Percentiles rank a stretch among this genome's conserved stretches.
Conservation (phyloP, 257 asterid genomes). For the Rehmannia glutinosa region DNA sequence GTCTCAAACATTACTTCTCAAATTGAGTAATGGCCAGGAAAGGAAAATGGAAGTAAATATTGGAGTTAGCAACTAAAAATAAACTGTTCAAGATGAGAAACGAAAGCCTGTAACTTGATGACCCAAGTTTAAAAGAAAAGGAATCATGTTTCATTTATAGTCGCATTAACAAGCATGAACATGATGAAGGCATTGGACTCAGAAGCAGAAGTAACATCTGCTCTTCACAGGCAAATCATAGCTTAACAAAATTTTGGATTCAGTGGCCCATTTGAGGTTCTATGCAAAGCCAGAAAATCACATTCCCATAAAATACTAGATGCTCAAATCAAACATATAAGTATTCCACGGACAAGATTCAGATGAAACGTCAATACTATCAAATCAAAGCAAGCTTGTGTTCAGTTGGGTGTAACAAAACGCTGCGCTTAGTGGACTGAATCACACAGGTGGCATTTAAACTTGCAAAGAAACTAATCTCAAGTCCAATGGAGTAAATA, state of each 20-base stretch:
- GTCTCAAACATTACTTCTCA: background rate
- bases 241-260: background rate
- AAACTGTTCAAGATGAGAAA: slow-evolving; percentile 1
- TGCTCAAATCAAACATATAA: background rate
- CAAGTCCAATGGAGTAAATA: background rate
- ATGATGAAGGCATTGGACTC: background rate
- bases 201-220: background rate
- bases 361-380: background rate
- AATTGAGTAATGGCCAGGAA: slow-evolving; percentile 4
- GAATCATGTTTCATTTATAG: background rate
- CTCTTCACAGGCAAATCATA: background rate
- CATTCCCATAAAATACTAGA: background rate
- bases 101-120: background rate
- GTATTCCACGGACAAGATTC: background rate
- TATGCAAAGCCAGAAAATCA: background rate
- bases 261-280: background rate
- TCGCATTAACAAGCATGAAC: slow-evolving; percentile 5
- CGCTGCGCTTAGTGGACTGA: background rate
- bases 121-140: background rate
- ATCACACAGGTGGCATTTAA: background rate
- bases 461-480: background rate
- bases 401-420: background rate
- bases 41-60: background rate
- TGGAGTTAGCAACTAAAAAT: slow-evolving; percentile 1
- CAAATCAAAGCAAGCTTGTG: slow-evolving; percentile 1